Evolutionary conservation across 345 rosid genomes (phyloP).

Genomic region (Streptanthus diversifolius): DNA sequence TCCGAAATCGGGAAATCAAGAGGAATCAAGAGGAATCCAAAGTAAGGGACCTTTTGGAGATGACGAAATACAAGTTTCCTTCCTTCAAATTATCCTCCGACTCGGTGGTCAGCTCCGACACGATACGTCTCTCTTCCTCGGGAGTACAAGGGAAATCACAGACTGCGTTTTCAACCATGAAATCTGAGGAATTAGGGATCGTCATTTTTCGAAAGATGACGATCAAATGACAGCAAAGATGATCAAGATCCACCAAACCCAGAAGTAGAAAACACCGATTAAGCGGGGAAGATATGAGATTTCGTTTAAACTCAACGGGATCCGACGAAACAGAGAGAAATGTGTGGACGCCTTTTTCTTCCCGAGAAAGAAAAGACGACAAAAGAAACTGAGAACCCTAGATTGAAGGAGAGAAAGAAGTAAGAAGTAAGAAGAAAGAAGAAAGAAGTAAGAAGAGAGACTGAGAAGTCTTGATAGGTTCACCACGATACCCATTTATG

Average conservation of each 20-base stretch:
- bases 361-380: conserved; percentile 14
- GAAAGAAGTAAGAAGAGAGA: neutral
- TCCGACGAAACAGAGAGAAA: neutral
- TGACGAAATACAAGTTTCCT: conserved; percentile 73
- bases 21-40: neutral
- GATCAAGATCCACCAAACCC: conserved; percentile 23
- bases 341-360: neutral
- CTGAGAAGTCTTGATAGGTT: conserved; percentile 6
- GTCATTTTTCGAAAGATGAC: conserved; percentile 45
- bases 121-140: conserved; percentile 68
- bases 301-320: neutral
- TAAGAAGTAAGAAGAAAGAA: no score
- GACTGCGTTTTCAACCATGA: conserved; percentile 61
- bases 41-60: conserved; percentile 52
- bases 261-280: neutral
- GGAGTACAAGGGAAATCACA: conserved; percentile 65
- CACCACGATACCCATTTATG: conserved; percentile 24
- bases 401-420: conserved; percentile 16
- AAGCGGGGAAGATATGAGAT: neutral
- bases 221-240: neutral
- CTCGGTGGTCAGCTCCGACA: conserved; percentile 46
- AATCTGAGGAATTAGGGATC: conserved; percentile 46
- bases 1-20: neutral
- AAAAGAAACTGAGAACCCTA: conserved; percentile 8
- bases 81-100: conserved; percentile 61